Base-by-base conservation (phyloP, 2,329 filamentous ascomycete genomes). In the Microdochium paspali region DNA sequence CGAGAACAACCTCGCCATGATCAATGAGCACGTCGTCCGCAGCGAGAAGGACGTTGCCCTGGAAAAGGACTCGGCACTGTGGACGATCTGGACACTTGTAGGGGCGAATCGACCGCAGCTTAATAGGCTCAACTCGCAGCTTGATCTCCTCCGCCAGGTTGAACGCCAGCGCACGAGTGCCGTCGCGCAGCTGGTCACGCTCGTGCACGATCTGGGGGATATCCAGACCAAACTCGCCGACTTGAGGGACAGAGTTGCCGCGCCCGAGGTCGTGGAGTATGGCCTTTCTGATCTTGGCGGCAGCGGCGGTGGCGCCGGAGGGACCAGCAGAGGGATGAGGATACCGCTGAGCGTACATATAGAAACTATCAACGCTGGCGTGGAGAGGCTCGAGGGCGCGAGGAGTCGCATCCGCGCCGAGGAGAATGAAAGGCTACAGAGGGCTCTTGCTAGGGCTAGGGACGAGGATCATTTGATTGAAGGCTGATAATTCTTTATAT, bases 261-360 rank as follows among this genome's bases (percentile, higher is more conserved):
- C 77, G 48, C 85, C 87, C 0, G 82, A 81, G 53, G 62, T 84
- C 10, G 56, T 82, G 10, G 74, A 73, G 2, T 73, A 70, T 24
- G 67, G 68, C 7, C 56, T 57, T 20, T 61, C 3, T 24, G 42
- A 24, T 4, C n/a, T 6, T 6, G 39, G 39, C 15, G n/a, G 6
- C 5, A 73, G 70, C 24, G 67, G 48, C 28, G 62, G 66, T 9
- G 73, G 70, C 24, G 67, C 68, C 7, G 56, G 57, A 20, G 62
- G 56, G 3, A 50, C 35, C 35, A 21, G n/a, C 10, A 21, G 13
- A 4, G 39, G 39, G 4, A 21, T 10, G 23, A 73, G 70, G 24
- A 71, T 88, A 10, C 85, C 86, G 2, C 67, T 93, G 4, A 75
- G 76, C 45, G 82, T 88, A 39, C 86, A 93, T 59, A 82, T 93